phyloP scores from a whole-genome alignment of 441 rosid genomes.

The Eugenia klotzschiana region DNA sequence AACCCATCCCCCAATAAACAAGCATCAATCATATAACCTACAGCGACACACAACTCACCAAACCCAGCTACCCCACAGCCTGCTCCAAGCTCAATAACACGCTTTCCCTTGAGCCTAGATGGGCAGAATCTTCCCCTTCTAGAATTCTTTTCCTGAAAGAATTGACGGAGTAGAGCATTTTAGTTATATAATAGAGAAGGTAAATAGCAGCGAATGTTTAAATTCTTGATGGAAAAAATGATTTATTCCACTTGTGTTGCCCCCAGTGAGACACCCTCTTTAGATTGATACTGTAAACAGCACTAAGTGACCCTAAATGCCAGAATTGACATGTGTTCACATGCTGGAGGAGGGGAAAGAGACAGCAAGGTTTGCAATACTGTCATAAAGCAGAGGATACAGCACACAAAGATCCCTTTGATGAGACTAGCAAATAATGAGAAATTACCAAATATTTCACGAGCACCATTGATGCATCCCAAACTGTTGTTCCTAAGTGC shows the following conservation, averaged over 20 bases:
- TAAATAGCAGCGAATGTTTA: not conserved
- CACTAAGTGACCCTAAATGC: not conserved
- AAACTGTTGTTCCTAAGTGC: slow-evolving; percentile 94
- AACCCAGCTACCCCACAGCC: slow-evolving; percentile 97
- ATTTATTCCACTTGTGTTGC: not conserved
- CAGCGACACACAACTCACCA: slow-evolving; percentile 40
- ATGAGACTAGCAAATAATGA: not conserved
- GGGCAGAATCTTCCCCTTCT: slow-evolving; percentile 75
- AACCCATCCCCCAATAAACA: not conserved
- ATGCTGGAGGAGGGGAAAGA: not conserved
- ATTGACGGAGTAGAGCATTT: not conserved
- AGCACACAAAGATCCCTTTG: not conserved
- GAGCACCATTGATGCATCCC: slow-evolving; percentile 97
- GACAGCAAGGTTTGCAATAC: not conserved
- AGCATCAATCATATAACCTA: not conserved
- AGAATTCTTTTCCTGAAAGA: slow-evolving; percentile 68
- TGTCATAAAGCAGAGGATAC: not conserved
- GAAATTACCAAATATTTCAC: slow-evolving; percentile 64
- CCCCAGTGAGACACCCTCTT: not conserved
- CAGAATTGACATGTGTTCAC: not conserved
- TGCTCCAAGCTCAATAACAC: slow-evolving; percentile 86
- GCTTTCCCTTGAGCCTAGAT: slow-evolving; percentile 80
- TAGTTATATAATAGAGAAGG: not conserved
- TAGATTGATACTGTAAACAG: not conserved
- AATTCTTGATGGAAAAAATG: not conserved